phyloP scores from a whole-genome alignment of 768 basidiomycete species.

The Mycena maculata region DNA sequence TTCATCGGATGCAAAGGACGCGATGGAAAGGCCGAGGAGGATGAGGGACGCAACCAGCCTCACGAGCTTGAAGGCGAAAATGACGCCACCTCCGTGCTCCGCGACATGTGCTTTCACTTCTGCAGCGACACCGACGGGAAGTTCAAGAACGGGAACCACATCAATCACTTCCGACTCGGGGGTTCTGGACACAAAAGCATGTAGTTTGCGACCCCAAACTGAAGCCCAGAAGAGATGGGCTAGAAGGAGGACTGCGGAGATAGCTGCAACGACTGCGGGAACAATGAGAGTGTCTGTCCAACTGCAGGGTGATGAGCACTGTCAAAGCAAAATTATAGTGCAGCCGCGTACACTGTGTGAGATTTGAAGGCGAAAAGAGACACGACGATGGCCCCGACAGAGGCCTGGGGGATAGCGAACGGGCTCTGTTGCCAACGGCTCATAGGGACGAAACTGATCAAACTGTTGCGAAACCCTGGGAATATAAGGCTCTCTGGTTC shows the following conservation, averaged over 20 bases:
- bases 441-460: slow-evolving; percentile 4
- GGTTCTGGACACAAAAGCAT: slow-evolving; percentile 14
- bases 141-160: slow-evolving; percentile 35
- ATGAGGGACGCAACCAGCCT: slow-evolving; percentile 58
- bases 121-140: slow-evolving; percentile 42
- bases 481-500: neutral
- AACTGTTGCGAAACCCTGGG: too few relatives aligned
- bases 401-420: slow-evolving; percentile 13
- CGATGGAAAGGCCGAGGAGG: slow-evolving; percentile 63
- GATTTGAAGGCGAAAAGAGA: slow-evolving; percentile 13
- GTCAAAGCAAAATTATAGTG: neutral
- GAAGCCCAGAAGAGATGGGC: slow-evolving; percentile 41
- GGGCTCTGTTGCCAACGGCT: slow-evolving; percentile 24
- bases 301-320: slow-evolving; percentile 13
- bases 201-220: slow-evolving; percentile 25
- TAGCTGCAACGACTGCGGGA: slow-evolving; percentile 49
- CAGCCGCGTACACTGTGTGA: slow-evolving; percentile 12
- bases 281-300: slow-evolving; percentile 47
- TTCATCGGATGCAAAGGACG: slow-evolving; percentile 51
- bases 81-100: slow-evolving; percentile 57
- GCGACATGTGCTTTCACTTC: slow-evolving; percentile 54
- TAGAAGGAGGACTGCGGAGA: slow-evolving; percentile 50
- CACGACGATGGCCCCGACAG: slow-evolving; percentile 23
- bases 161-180: slow-evolving; percentile 26
- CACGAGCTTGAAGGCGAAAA: slow-evolving; percentile 59